Percentiles rank a stretch among this genome's conserved stretches.
Conservation (phyloP, 2,329 filamentous ascomycete genomes). For the Neophaeococcomyces mojaviensis region DNA sequence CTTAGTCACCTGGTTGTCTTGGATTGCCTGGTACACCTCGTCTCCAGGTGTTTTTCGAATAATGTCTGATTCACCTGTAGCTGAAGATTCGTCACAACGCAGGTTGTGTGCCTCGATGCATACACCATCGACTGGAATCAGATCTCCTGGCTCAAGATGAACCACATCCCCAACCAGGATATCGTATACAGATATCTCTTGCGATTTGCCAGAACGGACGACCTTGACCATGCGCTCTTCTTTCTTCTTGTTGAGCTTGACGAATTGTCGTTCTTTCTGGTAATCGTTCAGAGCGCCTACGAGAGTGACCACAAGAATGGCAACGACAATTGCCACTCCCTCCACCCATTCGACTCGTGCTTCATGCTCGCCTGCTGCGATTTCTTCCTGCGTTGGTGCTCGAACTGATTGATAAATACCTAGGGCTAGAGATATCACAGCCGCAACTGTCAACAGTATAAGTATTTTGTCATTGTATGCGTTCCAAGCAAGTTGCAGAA, state of each 20-base stretch:
- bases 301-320: constrained; percentile 66
- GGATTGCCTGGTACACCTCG: constrained; percentile 57
- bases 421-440: constrained; percentile 62
- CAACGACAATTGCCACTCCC: constrained; percentile 69
- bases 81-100: constrained; percentile 66
- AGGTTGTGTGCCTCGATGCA: constrained; percentile 59
- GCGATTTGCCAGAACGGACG: constrained; percentile 63
- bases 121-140: constrained; percentile 65
- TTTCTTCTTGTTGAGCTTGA: constrained; percentile 73
- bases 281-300: constrained; percentile 75
- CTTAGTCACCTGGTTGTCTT: constrained; percentile 51
- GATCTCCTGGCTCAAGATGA: constrained; percentile 64
- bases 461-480: constrained; percentile 72
- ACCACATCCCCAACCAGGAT: constrained; percentile 67
- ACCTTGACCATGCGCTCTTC: constrained; percentile 68
- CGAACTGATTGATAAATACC: constrained; percentile 51
- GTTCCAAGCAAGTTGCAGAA: constrained; percentile 63
- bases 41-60: constrained; percentile 59
- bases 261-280: constrained; percentile 75
- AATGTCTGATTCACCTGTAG: constrained; percentile 68
- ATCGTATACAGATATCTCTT: constrained; percentile 63
- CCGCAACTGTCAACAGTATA: constrained; percentile 60
- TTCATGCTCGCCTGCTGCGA: constrained; percentile 20
- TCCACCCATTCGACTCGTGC: constrained; percentile 71
- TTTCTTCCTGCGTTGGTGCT: constrained; percentile 15